A percentile compares a stretch with the other conserved stretches of the same genome.
Evolutionary conservation across 2,329 filamentous ascomycete species (phyloP).

Genomic region (Lizonia empirigonia): DNA sequence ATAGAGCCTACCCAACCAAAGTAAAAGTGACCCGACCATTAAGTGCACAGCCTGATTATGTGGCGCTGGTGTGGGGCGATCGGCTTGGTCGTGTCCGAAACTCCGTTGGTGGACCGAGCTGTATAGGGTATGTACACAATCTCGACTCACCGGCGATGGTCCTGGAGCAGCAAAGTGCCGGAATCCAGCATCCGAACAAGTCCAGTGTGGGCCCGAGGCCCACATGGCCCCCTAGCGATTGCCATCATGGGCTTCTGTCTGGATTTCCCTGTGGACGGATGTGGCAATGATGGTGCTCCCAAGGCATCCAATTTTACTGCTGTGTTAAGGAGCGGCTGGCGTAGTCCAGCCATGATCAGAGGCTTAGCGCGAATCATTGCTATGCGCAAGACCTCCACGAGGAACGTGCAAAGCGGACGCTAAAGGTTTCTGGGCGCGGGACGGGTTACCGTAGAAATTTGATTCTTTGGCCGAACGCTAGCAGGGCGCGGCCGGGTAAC

Average conservation of each 20-base stretch:
- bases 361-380: not conserved
- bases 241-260: not conserved
- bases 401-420: slow-evolving; percentile 4
- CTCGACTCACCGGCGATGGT: not conserved
- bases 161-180: slow-evolving; percentile 4
- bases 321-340: not conserved
- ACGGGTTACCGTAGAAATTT: not conserved
- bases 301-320: not conserved
- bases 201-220: slow-evolving; percentile 3
- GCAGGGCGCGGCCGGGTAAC: no score
- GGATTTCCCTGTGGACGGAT: not conserved
- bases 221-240: not conserved
- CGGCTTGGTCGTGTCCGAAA: no score
- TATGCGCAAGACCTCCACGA: slow-evolving; percentile 2
- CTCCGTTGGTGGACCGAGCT: no score
- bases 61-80: no score
- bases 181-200: not conserved
- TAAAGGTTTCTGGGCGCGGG: not conserved
- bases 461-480: not conserved
- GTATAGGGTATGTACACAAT: slow-evolving; percentile 4
- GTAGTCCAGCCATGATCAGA: not conserved
- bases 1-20: no score
- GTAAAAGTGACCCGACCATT: no score
- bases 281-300: not conserved
- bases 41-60: no score